Conservation (phyloP, 1,284 basidiomycete genomes). For the Meira nashicola region DNA sequence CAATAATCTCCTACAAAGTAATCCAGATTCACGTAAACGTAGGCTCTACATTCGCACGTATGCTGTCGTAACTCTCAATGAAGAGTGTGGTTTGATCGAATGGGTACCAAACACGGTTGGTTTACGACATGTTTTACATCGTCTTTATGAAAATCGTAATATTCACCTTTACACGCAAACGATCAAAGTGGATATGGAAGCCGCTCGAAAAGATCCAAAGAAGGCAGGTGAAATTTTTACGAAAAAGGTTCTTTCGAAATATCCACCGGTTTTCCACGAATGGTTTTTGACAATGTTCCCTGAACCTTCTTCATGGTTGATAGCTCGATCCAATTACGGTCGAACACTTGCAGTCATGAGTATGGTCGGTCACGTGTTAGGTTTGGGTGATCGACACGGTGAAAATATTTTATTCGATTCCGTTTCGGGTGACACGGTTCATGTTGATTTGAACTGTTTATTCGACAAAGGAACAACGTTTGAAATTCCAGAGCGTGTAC, state of each 20-base stretch:
- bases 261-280: conserved; percentile 84
- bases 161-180: conserved; percentile 56
- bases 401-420: conserved; percentile 94
- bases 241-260: conserved; percentile 59
- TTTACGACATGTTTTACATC: conserved; percentile 71
- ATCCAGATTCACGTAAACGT: conserved; percentile 71
- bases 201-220: conserved; percentile 60
- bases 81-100: conserved; percentile 95
- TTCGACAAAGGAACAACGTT: conserved; percentile 87
- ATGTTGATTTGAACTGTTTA: conserved; percentile 96
- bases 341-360: conserved; percentile 95
- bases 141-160: conserved; percentile 62
- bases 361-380: conserved; percentile 96
- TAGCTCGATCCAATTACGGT: conserved; percentile 76
- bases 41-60: conserved; percentile 63
- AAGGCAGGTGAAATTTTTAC: conserved; percentile 63
- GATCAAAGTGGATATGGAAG: conserved; percentile 60
- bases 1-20: conserved; percentile 90
- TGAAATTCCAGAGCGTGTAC: conserved; percentile 85
- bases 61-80: conserved; percentile 90
- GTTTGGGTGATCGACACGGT: conserved; percentile 95
- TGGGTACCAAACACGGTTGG: conserved; percentile 95
- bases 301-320: conserved; percentile 90
- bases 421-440: conserved; percentile 83
- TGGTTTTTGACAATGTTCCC: conserved; percentile 98